phyloP scores from a whole-genome alignment of 306 rosid species.

The Acmispon strigosus region DNA sequence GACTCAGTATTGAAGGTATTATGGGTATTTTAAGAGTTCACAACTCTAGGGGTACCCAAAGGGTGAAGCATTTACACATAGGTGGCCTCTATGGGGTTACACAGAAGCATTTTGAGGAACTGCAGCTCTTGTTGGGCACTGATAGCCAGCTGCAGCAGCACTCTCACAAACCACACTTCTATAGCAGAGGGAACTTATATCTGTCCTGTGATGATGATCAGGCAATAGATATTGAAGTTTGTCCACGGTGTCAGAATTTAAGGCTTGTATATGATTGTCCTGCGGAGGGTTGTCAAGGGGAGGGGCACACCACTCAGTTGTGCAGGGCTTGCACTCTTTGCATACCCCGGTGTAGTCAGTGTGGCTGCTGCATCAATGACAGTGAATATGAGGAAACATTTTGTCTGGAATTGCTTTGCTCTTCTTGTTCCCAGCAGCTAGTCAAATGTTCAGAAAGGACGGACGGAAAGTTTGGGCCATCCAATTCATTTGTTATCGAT shows the following conservation, averaged over 20 bases:
- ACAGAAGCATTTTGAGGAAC: slow-evolving; percentile 58
- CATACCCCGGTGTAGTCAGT: slow-evolving; percentile 67
- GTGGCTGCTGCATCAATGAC: slow-evolving; percentile 77
- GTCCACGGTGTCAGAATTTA: slow-evolving; percentile 73
- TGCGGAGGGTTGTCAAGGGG: slow-evolving; percentile 53
- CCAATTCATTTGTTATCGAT: slow-evolving; percentile 17
- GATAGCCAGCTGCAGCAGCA: slow-evolving; percentile 42
- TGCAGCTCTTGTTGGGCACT: slow-evolving; percentile 56
- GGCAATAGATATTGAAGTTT: slow-evolving; percentile 64
- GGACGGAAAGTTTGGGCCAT: slow-evolving; percentile 20
- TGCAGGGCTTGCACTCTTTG: slow-evolving; percentile 88
- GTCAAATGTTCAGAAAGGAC: slow-evolving; percentile 29
- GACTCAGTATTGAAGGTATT: slow-evolving; percentile 74
- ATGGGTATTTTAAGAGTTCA: slow-evolving; percentile 53
- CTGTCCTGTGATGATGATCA: slow-evolving; percentile 65
- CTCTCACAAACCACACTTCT: slow-evolving; percentile 54
- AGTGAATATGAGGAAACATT: slow-evolving; percentile 86
- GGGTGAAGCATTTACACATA: slow-evolving; percentile 70
- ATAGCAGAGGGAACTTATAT: slow-evolving; percentile 56
- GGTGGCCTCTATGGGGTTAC: slow-evolving; percentile 84
- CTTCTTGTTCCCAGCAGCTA: slow-evolving; percentile 47
- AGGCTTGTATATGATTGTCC: slow-evolving; percentile 94
- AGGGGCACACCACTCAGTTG: slow-evolving; percentile 32
- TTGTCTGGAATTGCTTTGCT: slow-evolving; percentile 73
- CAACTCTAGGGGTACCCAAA: slow-evolving; percentile 47